A percentile compares a stretch with the other conserved stretches of the same genome.
Conservation (phyloP, 1,284 basidiomycete genomes). For the Moesziomyces aphidis region DNA sequence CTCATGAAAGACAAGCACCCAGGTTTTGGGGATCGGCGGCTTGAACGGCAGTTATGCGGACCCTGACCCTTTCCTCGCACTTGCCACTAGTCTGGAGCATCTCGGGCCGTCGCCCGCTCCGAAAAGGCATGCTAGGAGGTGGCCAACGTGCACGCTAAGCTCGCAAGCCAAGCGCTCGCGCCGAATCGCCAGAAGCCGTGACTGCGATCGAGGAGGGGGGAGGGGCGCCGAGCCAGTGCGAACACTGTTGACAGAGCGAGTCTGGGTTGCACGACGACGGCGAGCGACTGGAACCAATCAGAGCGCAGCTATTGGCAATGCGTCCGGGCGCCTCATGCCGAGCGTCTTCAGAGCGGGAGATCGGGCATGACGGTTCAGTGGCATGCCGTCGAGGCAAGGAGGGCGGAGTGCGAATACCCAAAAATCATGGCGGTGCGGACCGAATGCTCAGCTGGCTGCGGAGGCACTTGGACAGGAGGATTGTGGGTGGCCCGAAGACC, state of each 20-base stretch:
- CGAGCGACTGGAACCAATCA: slow-evolving; percentile 19
- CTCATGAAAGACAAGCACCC: slow-evolving; percentile 9
- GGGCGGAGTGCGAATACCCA: slow-evolving; percentile 28
- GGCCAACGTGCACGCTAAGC: no score
- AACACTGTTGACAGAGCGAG: not conserved
- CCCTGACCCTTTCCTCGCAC: slow-evolving; percentile 1
- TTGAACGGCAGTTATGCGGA: slow-evolving; percentile 4
- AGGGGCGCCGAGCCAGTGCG: no score
- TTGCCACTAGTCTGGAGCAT: no score
- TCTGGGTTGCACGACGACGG: not conserved
- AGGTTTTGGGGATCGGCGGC: slow-evolving; percentile 32
- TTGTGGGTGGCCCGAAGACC: no score
- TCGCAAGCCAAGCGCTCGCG: no score
- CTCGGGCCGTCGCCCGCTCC: no score
- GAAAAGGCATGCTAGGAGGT: no score
- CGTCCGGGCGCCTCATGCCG: no score
- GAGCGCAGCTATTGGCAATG: slow-evolving; percentile 28
- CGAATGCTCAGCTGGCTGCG: no score
- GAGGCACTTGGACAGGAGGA: not conserved
- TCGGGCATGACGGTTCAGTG: slow-evolving; percentile 3
- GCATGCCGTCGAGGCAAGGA: not conserved
- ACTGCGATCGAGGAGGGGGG: no score
- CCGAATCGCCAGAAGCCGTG: no score
- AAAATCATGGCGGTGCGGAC: slow-evolving; percentile 3
- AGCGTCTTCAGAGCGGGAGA: not conserved